A percentile compares a stretch with the other conserved stretches of the same genome.
Conservation (phyloP, 139 green algal genomes). For the Auxenochlorella protothecoides region DNA sequence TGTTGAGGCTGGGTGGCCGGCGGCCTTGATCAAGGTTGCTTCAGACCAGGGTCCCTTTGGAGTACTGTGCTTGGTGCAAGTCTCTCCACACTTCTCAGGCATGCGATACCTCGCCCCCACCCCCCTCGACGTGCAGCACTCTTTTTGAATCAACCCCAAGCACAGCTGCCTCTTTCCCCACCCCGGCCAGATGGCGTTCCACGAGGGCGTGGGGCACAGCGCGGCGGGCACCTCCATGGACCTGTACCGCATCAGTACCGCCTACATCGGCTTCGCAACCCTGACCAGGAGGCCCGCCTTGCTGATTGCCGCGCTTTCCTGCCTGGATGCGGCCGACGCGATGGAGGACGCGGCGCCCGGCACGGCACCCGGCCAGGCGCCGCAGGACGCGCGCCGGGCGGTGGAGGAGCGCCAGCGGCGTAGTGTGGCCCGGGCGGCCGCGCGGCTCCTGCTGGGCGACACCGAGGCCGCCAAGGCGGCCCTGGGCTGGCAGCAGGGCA, state of each 20-base stretch:
- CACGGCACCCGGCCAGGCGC: background rate
- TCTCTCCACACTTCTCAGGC: no score
- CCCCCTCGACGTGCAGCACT: no score
- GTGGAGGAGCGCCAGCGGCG: constrained; percentile 22
- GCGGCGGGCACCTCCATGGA: background rate
- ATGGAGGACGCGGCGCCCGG: no score
- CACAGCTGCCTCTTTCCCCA: no score
- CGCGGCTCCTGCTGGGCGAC: constrained; percentile 32
- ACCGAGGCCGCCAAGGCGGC: constrained; percentile 9
- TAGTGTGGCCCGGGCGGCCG: constrained; percentile 13
- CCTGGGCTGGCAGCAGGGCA: constrained; percentile 14
- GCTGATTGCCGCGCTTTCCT: background rate
- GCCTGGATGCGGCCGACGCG: constrained; percentile 1
- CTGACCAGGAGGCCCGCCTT: no score
- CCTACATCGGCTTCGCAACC: background rate
- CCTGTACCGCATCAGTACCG: background rate
- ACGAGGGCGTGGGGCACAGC: background rate
- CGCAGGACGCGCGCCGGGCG: constrained; percentile 8
- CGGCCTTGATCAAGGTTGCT: no score
- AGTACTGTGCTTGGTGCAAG: background rate
- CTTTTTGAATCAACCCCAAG: no score
- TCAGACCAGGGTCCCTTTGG: background rate
- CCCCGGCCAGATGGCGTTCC: no score
- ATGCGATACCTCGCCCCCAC: no score
- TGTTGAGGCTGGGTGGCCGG: no score